These are phyloP conservation scores for Candida yuanshanica DNA, from an alignment of 805 yeast species.

Conservation along the genomic window DNA sequence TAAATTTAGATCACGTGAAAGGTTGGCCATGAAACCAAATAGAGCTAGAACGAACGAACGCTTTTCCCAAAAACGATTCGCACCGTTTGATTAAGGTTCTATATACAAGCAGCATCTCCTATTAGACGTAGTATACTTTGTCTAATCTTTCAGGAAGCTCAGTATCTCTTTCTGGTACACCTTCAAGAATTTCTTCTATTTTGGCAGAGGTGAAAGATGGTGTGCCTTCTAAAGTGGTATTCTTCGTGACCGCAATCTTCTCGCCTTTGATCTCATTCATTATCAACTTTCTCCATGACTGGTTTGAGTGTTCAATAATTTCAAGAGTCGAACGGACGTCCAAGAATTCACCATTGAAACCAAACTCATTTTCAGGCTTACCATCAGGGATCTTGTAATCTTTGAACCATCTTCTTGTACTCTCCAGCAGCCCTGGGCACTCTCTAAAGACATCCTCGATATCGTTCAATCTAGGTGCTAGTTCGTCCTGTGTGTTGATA, in stretches of 20 bases:
- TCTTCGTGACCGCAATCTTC: conserved; percentile 30
- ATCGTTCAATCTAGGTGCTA: conserved; percentile 53
- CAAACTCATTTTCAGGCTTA: conserved; percentile 69
- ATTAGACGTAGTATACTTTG: conserved; percentile 27
- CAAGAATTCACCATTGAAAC: conserved; percentile 63
- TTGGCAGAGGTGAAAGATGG: conserved; percentile 36
- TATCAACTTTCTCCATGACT: conserved; percentile 61
- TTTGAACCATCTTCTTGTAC: conserved; percentile 75
- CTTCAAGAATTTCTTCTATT: conserved; percentile 18
- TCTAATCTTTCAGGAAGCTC: conserved; percentile 36
- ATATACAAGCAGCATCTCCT: background rate
- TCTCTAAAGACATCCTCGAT: conserved; percentile 60
- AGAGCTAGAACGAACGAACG: no score
- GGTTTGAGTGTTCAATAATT: conserved; percentile 57
- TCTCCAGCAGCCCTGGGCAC: conserved; percentile 67
- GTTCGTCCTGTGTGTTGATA: conserved; percentile 61
- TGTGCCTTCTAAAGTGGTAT: conserved; percentile 54
- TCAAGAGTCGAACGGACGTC: conserved; percentile 52
- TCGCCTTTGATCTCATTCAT: conserved; percentile 34
- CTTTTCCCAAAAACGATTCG: no score
- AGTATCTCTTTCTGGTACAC: conserved; percentile 24
- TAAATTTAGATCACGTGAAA: background rate
- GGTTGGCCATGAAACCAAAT: no score
- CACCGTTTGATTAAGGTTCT: background rate
- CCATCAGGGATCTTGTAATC: conserved; percentile 81